These are phyloP conservation scores for Ramalina intermedia DNA, from an alignment of 495 filamentous ascomycete genomes.

Conservation along the genomic window DNA sequence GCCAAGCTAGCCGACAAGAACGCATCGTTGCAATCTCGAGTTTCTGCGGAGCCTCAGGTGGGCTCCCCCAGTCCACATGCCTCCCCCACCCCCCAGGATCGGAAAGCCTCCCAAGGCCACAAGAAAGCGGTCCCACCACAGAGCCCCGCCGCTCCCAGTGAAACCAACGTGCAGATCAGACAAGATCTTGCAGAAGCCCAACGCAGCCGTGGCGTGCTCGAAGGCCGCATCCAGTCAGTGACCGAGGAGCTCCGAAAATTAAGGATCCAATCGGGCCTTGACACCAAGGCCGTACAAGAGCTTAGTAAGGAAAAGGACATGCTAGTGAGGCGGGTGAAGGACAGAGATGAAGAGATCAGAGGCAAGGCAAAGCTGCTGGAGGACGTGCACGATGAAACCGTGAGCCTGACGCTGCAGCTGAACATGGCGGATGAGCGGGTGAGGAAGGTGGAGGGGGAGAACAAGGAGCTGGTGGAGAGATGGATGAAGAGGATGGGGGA, in stretches of 20 bases:
- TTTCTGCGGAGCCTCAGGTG: background rate
- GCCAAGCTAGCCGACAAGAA: slow-evolving; percentile 56
- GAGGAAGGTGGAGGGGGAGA: slow-evolving; percentile 60
- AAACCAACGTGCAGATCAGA: slow-evolving; percentile 31
- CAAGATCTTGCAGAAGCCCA: slow-evolving; percentile 62
- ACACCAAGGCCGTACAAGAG: slow-evolving; percentile 41
- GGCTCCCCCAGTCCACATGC: slow-evolving; percentile 27
- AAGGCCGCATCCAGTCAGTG: slow-evolving; percentile 41
- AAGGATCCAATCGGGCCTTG: slow-evolving; percentile 37
- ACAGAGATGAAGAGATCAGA: slow-evolving; percentile 71
- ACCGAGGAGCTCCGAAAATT: slow-evolving; percentile 47
- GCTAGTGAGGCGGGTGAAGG: slow-evolving; percentile 49
- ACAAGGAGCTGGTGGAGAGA: slow-evolving; percentile 72
- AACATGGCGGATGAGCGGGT: slow-evolving; percentile 66
- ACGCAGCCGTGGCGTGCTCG: slow-evolving; percentile 51
- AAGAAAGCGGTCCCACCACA: background rate
- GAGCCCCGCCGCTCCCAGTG: background rate
- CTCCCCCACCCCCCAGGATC: slow-evolving; percentile 4
- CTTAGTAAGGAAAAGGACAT: slow-evolving; percentile 48
- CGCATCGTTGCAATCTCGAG: slow-evolving; percentile 32
- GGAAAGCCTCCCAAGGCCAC: background rate
- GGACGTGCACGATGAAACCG: slow-evolving; percentile 83
- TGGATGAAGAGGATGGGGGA: slow-evolving; percentile 79
- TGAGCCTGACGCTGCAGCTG: slow-evolving; percentile 71
- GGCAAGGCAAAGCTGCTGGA: slow-evolving; percentile 71